Conservation (phyloP, 257 asterid species). For the Datura wrightii region DNA sequence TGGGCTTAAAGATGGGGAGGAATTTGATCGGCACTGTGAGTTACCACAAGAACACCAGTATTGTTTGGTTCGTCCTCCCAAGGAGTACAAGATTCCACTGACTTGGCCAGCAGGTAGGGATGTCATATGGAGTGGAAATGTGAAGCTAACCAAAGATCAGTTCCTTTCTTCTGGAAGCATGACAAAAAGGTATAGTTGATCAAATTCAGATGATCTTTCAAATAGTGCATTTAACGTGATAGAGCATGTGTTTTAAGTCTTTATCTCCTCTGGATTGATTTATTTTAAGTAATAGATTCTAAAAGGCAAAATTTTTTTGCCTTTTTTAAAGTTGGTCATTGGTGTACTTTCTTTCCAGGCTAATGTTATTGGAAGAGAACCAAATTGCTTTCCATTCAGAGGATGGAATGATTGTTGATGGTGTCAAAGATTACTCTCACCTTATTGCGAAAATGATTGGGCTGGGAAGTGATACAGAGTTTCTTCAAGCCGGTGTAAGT, state of each 20-base stretch:
- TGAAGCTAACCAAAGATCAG: constrained; percentile 91
- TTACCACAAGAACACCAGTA: constrained; percentile 54
- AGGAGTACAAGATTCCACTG: constrained; percentile 90
- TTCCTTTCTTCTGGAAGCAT: constrained; percentile 98
- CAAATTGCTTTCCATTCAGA: constrained; percentile 95
- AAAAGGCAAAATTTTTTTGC: background rate
- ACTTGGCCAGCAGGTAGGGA: constrained; percentile 96
- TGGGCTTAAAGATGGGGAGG: constrained; percentile 85
- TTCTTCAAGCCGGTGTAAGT: constrained; percentile 88
- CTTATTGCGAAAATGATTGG: constrained; percentile 96
- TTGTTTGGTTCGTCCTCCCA: constrained; percentile 94
- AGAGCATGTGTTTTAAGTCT: constrained; percentile 3
- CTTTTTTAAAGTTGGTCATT: constrained; percentile 30
- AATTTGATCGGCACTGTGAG: constrained; percentile 93
- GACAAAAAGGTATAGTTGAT: constrained; percentile 82
- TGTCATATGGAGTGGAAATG: constrained; percentile 91
- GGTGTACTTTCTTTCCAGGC: constrained; percentile 57
- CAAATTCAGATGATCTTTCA: constrained; percentile 10
- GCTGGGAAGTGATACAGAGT: constrained; percentile 80
- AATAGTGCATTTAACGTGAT: background rate
- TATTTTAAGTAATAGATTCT: background rate
- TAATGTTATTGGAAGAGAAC: constrained; percentile 96
- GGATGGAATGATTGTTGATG: constrained; percentile 73
- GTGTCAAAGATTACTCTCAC: constrained; percentile 87
- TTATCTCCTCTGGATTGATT: constrained; percentile 23